Percentiles rank a stretch among this genome's conserved stretches.
phyloP scores from a whole-genome alignment of 2,329 filamentous ascomycete species.

The Aspergillus clavatus region DNA sequence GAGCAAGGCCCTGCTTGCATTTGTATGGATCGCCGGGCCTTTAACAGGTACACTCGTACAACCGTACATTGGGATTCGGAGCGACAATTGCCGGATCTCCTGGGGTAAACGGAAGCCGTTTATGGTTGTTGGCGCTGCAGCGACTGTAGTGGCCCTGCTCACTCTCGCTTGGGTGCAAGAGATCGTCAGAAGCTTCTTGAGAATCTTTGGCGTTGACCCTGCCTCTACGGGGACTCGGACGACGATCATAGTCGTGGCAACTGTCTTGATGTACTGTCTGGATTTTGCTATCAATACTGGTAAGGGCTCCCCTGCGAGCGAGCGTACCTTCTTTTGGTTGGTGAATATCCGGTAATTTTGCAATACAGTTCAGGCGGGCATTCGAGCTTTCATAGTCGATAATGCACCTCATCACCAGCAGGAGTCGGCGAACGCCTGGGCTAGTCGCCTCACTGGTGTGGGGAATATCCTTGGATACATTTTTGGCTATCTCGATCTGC shows the following conservation, averaged over 20 bases:
- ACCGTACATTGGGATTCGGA: constrained; percentile 76
- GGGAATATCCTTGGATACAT: constrained; percentile 90
- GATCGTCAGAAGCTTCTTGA: constrained; percentile 62
- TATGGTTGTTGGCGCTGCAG: constrained; percentile 65
- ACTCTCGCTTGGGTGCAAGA: constrained; percentile 70
- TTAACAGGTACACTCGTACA: constrained; percentile 74
- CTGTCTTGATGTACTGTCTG: constrained; percentile 80
- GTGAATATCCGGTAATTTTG: constrained; percentile 2
- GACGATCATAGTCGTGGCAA: constrained; percentile 70
- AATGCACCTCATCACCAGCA: constrained; percentile 90
- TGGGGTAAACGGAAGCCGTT: constrained; percentile 81
- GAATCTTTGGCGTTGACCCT: constrained; percentile 65
- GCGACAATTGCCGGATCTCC: constrained; percentile 67
- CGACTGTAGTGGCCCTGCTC: constrained; percentile 64
- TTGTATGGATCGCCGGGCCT: constrained; percentile 81
- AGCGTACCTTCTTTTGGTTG: neutral
- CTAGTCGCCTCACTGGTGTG: constrained; percentile 75
- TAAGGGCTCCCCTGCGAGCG: constrained; percentile 35
- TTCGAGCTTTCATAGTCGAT: constrained; percentile 89
- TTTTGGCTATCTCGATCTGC: constrained; percentile 77
- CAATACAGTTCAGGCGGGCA: constrained; percentile 71
- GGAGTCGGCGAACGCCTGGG: constrained; percentile 91
- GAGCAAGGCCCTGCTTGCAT: constrained; percentile 75
- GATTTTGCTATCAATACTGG: constrained; percentile 94
- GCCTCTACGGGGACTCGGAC: constrained; percentile 61